Conservation (phyloP, 768 basidiomycete genomes). For the Lactarius indigo region DNA sequence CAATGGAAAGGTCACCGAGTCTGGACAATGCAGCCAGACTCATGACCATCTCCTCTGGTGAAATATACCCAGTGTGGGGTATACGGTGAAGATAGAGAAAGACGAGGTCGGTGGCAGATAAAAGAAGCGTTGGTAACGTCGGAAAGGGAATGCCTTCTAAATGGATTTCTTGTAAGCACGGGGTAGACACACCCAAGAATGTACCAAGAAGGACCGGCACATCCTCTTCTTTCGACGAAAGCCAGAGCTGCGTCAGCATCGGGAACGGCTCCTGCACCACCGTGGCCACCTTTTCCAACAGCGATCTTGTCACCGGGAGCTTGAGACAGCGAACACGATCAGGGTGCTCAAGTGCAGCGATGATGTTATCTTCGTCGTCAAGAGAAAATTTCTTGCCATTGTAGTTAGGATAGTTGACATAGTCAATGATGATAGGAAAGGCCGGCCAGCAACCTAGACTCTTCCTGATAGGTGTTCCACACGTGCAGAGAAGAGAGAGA, state of each 20-base stretch:
- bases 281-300: background rate
- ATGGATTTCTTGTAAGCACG: too few relatives aligned
- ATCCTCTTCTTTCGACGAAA: background rate
- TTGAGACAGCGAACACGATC: background rate
- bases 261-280: background rate
- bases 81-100: too few relatives aligned
- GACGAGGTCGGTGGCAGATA: too few relatives aligned
- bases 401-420: background rate
- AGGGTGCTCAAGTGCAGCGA: background rate
- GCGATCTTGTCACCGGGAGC: background rate
- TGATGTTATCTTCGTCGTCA: background rate
- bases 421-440: background rate
- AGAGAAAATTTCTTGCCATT: background rate
- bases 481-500: background rate
- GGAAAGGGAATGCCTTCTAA: too few relatives aligned
- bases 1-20: too few relatives aligned
- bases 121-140: too few relatives aligned
- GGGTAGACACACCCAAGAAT: background rate
- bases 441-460: background rate
- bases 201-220: background rate
- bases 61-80: too few relatives aligned
- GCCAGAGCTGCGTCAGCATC: background rate
- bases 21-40: too few relatives aligned
- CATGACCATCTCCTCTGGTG: too few relatives aligned
- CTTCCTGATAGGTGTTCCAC: background rate